Conservation (phyloP, 768 basidiomycete genomes). For the Kondoa subrosea region DNA sequence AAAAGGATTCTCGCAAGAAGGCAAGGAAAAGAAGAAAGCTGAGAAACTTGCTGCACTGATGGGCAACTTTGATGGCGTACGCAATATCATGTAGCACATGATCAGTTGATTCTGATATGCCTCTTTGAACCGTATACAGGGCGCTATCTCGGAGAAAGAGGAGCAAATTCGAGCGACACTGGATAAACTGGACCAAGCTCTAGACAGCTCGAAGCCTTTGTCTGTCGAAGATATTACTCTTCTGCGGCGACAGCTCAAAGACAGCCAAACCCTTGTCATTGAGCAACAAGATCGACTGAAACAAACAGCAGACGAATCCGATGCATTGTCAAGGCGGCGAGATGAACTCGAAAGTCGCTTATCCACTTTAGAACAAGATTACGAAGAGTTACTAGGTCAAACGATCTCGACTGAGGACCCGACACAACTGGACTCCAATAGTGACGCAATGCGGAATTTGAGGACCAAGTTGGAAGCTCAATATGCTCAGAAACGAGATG, state of each 20-base stretch:
- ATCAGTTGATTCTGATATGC: neutral
- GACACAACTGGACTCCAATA: constrained; percentile 18
- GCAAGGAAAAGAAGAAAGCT: constrained; percentile 96
- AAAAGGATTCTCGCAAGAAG: constrained; percentile 73
- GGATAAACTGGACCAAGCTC: constrained; percentile 60
- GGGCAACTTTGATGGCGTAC: constrained; percentile 74
- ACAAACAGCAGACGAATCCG: constrained; percentile 81
- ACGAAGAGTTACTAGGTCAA: constrained; percentile 64
- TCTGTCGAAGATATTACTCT: constrained; percentile 59
- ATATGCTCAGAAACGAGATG: constrained; percentile 79
- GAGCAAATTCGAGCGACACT: constrained; percentile 74
- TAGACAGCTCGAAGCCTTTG: constrained; percentile 40
- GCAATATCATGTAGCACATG: constrained; percentile 41
- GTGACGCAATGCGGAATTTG: neutral
- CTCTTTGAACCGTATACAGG: constrained; percentile 37
- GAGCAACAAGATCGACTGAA: constrained; percentile 79
- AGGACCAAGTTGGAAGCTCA: constrained; percentile 88
- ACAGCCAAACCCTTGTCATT: constrained; percentile 65
- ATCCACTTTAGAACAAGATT: constrained; percentile 68
- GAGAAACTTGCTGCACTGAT: constrained; percentile 99
- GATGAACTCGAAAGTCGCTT: constrained; percentile 78
- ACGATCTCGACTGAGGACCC: constrained; percentile 11
- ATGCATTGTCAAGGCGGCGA: constrained; percentile 58
- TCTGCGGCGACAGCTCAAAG: constrained; percentile 73
- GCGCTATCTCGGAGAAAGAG: constrained; percentile 88